Percentiles rank a stretch among this genome's conserved stretches.
phyloP scores from a whole-genome alignment of 2,329 filamentous ascomycete species.

The Hysterium pulicare region DNA sequence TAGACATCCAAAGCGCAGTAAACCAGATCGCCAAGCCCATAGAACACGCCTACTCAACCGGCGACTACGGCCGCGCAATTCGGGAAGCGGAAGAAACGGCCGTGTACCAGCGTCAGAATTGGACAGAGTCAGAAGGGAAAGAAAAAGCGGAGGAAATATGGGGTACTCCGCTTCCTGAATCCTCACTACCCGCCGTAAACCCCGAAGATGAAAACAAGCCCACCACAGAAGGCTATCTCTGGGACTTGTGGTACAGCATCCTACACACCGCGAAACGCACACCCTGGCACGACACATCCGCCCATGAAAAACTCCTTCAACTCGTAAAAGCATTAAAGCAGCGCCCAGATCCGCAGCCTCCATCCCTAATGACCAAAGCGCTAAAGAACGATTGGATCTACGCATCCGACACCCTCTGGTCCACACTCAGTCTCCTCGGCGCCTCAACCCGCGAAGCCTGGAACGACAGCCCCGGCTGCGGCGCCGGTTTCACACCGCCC shows the following conservation, averaged over 20 bases:
- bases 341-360: slow-evolving; percentile 16
- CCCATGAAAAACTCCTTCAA: slow-evolving; percentile 17
- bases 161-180: slow-evolving; percentile 3
- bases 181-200: neutral
- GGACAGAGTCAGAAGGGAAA: neutral
- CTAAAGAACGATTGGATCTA: slow-evolving; percentile 5
- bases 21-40: slow-evolving; percentile 21
- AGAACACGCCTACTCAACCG: slow-evolving; percentile 18
- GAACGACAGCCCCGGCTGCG: slow-evolving; percentile 25
- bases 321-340: slow-evolving; percentile 24
- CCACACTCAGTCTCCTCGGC: slow-evolving; percentile 16
- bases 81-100: slow-evolving; percentile 4
- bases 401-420: slow-evolving; percentile 11
- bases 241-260: slow-evolving; percentile 28
- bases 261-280: slow-evolving; percentile 28
- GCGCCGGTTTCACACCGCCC: slow-evolving; percentile 13
- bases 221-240: slow-evolving; percentile 8
- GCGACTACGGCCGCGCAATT: slow-evolving; percentile 4
- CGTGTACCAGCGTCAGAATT: slow-evolving; percentile 1
- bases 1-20: slow-evolving; percentile 14
- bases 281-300: slow-evolving; percentile 10
- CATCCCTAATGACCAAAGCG: slow-evolving; percentile 13
- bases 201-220: slow-evolving; percentile 10
- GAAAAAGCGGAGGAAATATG: slow-evolving; percentile 3
- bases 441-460: slow-evolving; percentile 25